Evolutionary conservation across 2,329 filamentous ascomycete species (phyloP).

Genomic region (Fusarium brachygibbosum): DNA sequence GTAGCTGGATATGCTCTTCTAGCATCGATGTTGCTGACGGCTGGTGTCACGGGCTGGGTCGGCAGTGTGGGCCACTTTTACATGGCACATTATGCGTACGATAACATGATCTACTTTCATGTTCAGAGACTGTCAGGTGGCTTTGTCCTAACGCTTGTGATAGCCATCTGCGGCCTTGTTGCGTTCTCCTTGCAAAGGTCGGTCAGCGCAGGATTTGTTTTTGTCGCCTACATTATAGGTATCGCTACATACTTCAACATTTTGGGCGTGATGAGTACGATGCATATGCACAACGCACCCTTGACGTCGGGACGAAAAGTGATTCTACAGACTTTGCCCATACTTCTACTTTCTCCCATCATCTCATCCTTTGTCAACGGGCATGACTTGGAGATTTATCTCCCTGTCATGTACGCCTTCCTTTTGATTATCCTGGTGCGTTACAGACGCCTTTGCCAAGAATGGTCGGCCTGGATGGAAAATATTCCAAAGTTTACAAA

Average conservation of each 20-base stretch:
- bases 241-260: slow-evolving; percentile 40
- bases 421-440: slow-evolving; percentile 14
- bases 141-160: slow-evolving; percentile 22
- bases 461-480: slow-evolving; percentile 40
- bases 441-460: slow-evolving; percentile 31
- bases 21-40: slow-evolving; percentile 29
- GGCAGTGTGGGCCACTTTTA: slow-evolving; percentile 38
- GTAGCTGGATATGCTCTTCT: slow-evolving; percentile 37
- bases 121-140: slow-evolving; percentile 36
- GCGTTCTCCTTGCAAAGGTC: slow-evolving; percentile 29
- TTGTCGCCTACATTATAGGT: slow-evolving; percentile 30
- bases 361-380: slow-evolving; percentile 36
- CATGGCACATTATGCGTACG: slow-evolving; percentile 39
- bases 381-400: slow-evolving; percentile 33
- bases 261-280: slow-evolving; percentile 38
- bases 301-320: slow-evolving; percentile 27
- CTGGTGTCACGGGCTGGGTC: slow-evolving; percentile 41
- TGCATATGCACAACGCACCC: slow-evolving; percentile 35
- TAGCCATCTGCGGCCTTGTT: slow-evolving; percentile 26
- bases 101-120: slow-evolving; percentile 42
- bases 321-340: slow-evolving; percentile 28
- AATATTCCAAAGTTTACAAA: slow-evolving; percentile 31
- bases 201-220: slow-evolving; percentile 28
- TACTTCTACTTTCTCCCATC: slow-evolving; percentile 32
- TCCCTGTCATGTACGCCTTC: slow-evolving; percentile 37